Conservation (phyloP, 2,329 filamentous ascomycete genomes). For the Keithomyces neogunnii region DNA sequence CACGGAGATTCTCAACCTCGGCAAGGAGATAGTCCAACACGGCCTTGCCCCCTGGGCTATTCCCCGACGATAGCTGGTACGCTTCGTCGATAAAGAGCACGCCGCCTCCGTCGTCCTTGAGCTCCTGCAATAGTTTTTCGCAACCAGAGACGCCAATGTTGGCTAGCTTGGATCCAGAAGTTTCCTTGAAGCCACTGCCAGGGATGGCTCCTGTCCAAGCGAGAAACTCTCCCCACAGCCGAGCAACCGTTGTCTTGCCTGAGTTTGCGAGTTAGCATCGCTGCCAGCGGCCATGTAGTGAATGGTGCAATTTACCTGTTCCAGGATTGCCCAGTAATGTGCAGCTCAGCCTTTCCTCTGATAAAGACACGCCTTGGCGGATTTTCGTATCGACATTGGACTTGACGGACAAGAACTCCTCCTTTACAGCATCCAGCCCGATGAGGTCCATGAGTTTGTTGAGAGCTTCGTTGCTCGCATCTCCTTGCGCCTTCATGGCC, state of each 20-base stretch:
- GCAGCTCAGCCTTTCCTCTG: slow-evolving; percentile 51
- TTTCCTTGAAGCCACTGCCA: slow-evolving; percentile 54
- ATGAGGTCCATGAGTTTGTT: slow-evolving; percentile 63
- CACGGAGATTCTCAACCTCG: slow-evolving; percentile 63
- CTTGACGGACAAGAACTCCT: slow-evolving; percentile 54
- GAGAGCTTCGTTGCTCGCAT: slow-evolving; percentile 41
- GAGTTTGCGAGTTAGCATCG: slow-evolving; percentile 6
- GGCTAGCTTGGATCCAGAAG: slow-evolving; percentile 58
- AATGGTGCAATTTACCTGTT: slow-evolving; percentile 43
- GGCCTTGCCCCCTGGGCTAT: slow-evolving; percentile 45
- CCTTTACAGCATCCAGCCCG: slow-evolving; percentile 62
- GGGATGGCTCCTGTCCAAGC: slow-evolving; percentile 53
- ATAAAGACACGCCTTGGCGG: slow-evolving; percentile 47
- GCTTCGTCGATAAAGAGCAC: slow-evolving; percentile 73
- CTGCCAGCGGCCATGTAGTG: neutral
- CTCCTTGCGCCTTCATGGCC: slow-evolving; percentile 44
- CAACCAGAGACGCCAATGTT: slow-evolving; percentile 51
- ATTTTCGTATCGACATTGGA: slow-evolving; percentile 49
- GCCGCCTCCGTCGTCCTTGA: slow-evolving; percentile 54
- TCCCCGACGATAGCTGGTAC: slow-evolving; percentile 59
- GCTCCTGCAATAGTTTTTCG: slow-evolving; percentile 37
- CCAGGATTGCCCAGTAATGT: slow-evolving; percentile 66
- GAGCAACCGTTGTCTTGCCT: slow-evolving; percentile 66
- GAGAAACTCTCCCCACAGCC: slow-evolving; percentile 60
- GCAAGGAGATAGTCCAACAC: slow-evolving; percentile 65